Base-by-base conservation (phyloP, 140 eudicot genomes). In the Stevia rebaudiana region DNA sequence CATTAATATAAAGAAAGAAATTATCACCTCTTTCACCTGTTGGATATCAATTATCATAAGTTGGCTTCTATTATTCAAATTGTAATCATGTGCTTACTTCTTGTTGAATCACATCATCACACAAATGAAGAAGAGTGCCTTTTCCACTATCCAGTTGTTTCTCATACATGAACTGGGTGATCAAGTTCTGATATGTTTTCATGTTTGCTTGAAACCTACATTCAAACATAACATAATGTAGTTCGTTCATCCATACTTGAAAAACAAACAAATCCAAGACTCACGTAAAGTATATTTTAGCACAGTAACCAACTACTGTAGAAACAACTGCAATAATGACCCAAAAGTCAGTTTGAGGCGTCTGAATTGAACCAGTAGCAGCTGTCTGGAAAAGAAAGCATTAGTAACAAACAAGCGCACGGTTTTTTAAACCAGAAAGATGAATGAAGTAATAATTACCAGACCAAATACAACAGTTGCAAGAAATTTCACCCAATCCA, bases 61-160 rank as follows among this genome's bases (percentile, higher is more conserved):
- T 36, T 48, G 17, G 1, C 16, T 2, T 19, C 10, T 25, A 41
- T 57, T 3, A 6, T 43, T 8, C 16, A 55, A 35, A 24, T 53
- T 10, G 12, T 8, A 56, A 33, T 1, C n/a, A 16, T 52, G 31
- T 5, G 56, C 89, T 81, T 79, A 92, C 98, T 79, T 92, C 98
- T 69, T 92, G 98, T 75, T 92, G 98, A 78, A 92, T 86, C 15
- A 92, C 98, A 75, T 92, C 98, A 83, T 92, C 98, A 24, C 98
- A 92, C 71, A 92, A 79, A 75, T 92, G 98, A 79, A 92, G 98
- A 79, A 92, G 96, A 61, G 98, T 92, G 72, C 98, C 95, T 72
- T 72, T 85, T 73, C 98, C 96, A 60, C 96, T 92, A 65, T 92
- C 98, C 58, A 28, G 33, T 28, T 28, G 33, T 28, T 28, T 28